Conservation (phyloP, 306 rosid genomes). For the Lablab purpureus region DNA sequence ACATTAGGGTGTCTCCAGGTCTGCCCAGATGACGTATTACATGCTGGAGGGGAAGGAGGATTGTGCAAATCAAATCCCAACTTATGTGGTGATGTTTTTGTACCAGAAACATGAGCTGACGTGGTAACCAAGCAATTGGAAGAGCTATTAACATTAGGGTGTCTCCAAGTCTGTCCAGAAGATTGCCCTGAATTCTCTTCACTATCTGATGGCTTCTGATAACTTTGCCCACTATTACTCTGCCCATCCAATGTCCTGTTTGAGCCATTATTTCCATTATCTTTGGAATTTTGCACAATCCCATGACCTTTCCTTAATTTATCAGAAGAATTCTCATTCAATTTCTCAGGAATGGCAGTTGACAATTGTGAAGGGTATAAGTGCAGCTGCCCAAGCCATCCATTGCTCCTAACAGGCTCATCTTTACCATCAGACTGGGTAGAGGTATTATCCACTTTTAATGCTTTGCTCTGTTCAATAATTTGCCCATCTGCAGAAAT, state of each 20-base stretch:
- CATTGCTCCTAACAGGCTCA: constrained; percentile 61
- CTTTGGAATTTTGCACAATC: constrained; percentile 48
- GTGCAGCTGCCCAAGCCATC: constrained; percentile 59
- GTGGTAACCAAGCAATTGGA: constrained; percentile 59
- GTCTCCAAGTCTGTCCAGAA: constrained; percentile 74
- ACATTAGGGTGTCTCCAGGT: constrained; percentile 64
- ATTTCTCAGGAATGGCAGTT: constrained; percentile 49
- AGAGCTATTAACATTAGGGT: constrained; percentile 54
- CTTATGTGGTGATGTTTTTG: constrained; percentile 44
- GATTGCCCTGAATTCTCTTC: constrained; percentile 79
- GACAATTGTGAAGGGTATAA: constrained; percentile 54
- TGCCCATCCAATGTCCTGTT: constrained; percentile 58
- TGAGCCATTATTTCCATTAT: constrained; percentile 57
- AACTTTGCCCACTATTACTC: constrained; percentile 53
- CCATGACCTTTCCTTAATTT: constrained; percentile 56
- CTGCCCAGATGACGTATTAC: constrained; percentile 64
- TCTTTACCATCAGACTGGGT: constrained; percentile 51
- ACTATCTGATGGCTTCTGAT: constrained; percentile 69
- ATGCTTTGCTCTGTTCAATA: constrained; percentile 52
- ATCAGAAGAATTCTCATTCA: constrained; percentile 44
- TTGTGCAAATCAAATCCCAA: constrained; percentile 55
- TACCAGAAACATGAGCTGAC: constrained; percentile 52
- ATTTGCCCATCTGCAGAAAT: constrained; percentile 42
- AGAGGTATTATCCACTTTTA: constrained; percentile 53
- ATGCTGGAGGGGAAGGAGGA: constrained; percentile 65